Percentiles rank a stretch among this genome's conserved stretches.
Evolutionary conservation across 129 eudicot species (phyloP).

Genomic region (Silybum marianum): DNA sequence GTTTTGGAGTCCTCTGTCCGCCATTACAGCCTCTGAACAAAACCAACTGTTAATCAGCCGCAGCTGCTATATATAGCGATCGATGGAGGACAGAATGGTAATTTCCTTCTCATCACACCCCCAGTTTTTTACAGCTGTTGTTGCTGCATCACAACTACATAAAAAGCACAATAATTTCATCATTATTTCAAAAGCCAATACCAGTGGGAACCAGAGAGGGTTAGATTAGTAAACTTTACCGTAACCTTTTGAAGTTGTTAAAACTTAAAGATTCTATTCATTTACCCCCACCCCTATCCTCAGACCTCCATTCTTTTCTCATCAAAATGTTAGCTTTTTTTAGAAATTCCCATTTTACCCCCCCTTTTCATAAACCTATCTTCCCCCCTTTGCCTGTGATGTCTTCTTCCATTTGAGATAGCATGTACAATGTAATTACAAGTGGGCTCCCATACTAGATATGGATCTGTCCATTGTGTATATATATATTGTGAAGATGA

Average conservation of each 20-base stretch:
- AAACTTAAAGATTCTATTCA: slow-evolving; percentile 47
- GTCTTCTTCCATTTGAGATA: slow-evolving; percentile 42
- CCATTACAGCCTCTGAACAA: slow-evolving; percentile 67
- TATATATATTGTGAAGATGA: slow-evolving; percentile 55
- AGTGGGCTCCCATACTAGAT: slow-evolving; percentile 28
- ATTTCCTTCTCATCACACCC: slow-evolving; percentile 21
- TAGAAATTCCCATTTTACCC: slow-evolving; percentile 28
- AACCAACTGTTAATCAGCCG: neutral
- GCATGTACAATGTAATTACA: slow-evolving; percentile 45
- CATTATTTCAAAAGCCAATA: slow-evolving; percentile 36
- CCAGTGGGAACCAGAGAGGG: slow-evolving; percentile 39
- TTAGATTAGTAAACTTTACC: slow-evolving; percentile 48
- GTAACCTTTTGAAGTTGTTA: slow-evolving; percentile 41
- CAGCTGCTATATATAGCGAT: slow-evolving; percentile 13
- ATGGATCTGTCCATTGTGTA: slow-evolving; percentile 46
- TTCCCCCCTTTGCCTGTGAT: slow-evolving; percentile 16
- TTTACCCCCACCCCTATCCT: slow-evolving; percentile 40
- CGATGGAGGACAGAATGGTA: slow-evolving; percentile 20
- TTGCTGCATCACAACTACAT: slow-evolving; percentile 34
- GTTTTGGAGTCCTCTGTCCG: slow-evolving; percentile 83
- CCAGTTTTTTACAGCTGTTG: slow-evolving; percentile 32
- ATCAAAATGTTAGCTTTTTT: slow-evolving; percentile 32
- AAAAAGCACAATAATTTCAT: slow-evolving; percentile 45
- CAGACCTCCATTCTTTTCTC: slow-evolving; percentile 34
- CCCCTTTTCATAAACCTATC: slow-evolving; percentile 29